Conservation (phyloP, 306 rosid species). For the Myrica gale region DNA sequence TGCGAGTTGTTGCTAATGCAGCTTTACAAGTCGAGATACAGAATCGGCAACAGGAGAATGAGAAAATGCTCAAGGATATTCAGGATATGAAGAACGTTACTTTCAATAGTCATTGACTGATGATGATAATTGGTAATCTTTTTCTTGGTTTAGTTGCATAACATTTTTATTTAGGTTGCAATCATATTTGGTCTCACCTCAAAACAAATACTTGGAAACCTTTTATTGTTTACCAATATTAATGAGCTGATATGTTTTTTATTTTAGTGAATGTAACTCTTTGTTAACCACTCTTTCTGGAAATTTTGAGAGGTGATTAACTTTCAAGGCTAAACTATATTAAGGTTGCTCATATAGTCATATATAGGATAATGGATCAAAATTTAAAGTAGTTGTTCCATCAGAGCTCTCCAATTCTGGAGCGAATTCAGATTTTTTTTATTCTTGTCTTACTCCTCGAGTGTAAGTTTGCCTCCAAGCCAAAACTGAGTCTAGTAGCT, state of each 20-base stretch:
- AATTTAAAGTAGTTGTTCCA: not conserved
- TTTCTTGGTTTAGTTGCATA: conserved; percentile 14
- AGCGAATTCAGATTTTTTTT: not conserved
- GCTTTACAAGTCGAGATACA: conserved; percentile 53
- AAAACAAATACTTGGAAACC: not conserved
- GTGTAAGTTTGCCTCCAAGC: not conserved
- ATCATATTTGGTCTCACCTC: not conserved
- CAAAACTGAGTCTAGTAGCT: not conserved
- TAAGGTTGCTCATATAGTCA: no score
- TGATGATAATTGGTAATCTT: conserved; percentile 37
- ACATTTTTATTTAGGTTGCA: not conserved
- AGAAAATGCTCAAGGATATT: conserved; percentile 56
- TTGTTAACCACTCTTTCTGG: not conserved
- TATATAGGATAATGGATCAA: no score
- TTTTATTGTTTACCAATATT: not conserved
- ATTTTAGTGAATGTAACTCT: not conserved
- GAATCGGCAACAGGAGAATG: conserved; percentile 49
- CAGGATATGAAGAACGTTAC: conserved; percentile 47
- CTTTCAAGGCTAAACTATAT: no score
- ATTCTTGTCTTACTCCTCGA: no score
- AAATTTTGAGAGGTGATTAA: not conserved
- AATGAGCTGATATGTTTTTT: not conserved
- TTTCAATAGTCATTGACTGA: conserved; percentile 46
- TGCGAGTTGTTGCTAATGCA: conserved; percentile 33
- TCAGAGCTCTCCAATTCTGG: not conserved